phyloP scores from a whole-genome alignment of 2,329 filamentous ascomycete genomes.

The Nigrograna mackinnonii region DNA sequence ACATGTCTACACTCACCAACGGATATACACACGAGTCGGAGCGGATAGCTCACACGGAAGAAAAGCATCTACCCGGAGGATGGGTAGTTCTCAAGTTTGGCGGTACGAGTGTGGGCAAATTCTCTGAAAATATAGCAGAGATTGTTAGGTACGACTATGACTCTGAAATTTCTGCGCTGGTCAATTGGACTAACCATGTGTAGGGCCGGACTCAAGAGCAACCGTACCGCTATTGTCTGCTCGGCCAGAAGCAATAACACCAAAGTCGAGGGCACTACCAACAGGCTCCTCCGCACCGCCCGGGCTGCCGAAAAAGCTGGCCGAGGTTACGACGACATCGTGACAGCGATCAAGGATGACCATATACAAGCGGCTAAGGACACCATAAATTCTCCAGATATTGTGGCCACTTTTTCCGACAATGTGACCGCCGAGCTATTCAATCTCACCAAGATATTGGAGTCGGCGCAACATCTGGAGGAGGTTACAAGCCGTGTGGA shows the following conservation, averaged over 20 bases:
- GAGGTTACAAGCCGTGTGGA: slow-evolving; percentile 56
- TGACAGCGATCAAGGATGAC: slow-evolving; percentile 80
- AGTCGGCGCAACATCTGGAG: slow-evolving; percentile 62
- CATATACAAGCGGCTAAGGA: slow-evolving; percentile 73
- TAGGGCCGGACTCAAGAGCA: slow-evolving; percentile 59
- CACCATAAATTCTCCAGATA: slow-evolving; percentile 41
- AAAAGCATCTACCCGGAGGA: slow-evolving; percentile 54
- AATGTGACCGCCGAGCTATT: slow-evolving; percentile 80
- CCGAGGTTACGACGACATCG: slow-evolving; percentile 69
- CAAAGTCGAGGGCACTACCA: slow-evolving; percentile 94
- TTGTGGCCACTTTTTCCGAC: slow-evolving; percentile 59
- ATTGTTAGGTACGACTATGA: slow-evolving; percentile 65
- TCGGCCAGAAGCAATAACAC: slow-evolving; percentile 93
- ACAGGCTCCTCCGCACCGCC: slow-evolving; percentile 59
- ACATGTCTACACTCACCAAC: slow-evolving; percentile 32
- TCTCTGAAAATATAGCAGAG: slow-evolving; percentile 65
- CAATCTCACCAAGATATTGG: slow-evolving; percentile 74
- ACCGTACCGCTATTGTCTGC: slow-evolving; percentile 89
- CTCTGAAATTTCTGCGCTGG: not conserved
- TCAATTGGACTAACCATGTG: slow-evolving; percentile 46
- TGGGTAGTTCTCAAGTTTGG: slow-evolving; percentile 97
- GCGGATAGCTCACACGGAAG: slow-evolving; percentile 46
- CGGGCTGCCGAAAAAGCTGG: slow-evolving; percentile 48
- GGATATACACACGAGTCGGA: slow-evolving; percentile 36
- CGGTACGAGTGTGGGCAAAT: slow-evolving; percentile 94